Base-by-base conservation (phyloP, 2,329 filamentous ascomycete species). In the Exophiala mesophila region DNA sequence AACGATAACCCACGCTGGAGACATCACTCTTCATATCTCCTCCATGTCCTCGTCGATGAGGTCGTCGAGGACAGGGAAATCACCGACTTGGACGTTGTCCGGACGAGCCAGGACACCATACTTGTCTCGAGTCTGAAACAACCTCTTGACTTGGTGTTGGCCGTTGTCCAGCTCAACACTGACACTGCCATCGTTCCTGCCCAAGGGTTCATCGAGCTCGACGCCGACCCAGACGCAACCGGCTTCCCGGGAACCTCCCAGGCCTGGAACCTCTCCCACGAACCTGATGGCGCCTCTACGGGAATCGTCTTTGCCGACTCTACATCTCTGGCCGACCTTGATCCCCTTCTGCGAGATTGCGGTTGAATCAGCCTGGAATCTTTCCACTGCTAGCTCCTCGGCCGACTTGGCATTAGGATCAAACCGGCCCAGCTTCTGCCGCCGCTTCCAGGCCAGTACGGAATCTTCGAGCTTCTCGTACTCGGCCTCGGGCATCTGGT, bases 371-470 rank as follows among this genome's bases (percentile, higher is more conserved):
- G 77, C 76, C 53, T 81, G 73, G 30, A 82, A 74, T 28, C 82
- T 81, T 12, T 77, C 74, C 44, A 85, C 70, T 62, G 85, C 85
- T 50, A 85, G 77, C 60, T 86, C 74, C 61, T 88, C 82, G 16
- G 43, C 31, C 47, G 73, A 78, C 13, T 85, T 80, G 5, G 88
- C 87, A 55, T 83, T 74, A 9, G 92, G 92, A 61, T 97, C 88
- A 66, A 98, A 98, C 24, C 92, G 86, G 37, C 92, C 92, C n/a
- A 97, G 78, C 63, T 94, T 89, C 64, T 95, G 82, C n/a, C 80
- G 72, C 68, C 86, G 90, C 69, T 98, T 98, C 88, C 88, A 97
- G 4, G 89, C 86, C 17, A 96, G 77, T 10, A 98, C 92, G 3
- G 85, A 90, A 66, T 96, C 87, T 31, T 80, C 73, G 59, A 89